Percentiles rank a stretch among this genome's conserved stretches.
phyloP scores from a whole-genome alignment of 2,329 filamentous ascomycete species.

The Ceratocystis albifundus region DNA sequence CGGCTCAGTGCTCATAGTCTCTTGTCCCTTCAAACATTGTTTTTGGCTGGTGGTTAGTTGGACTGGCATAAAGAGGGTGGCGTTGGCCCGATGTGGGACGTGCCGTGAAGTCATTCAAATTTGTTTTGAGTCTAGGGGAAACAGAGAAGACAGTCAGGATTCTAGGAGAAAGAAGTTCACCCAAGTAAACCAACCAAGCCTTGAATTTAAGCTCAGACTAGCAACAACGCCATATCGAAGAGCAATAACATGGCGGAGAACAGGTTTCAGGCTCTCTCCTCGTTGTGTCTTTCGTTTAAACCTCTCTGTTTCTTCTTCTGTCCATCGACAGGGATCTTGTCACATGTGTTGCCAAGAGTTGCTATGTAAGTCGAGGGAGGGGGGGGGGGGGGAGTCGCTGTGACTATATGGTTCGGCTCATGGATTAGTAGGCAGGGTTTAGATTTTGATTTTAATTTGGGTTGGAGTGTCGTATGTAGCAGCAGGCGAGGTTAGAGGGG shows the following conservation, averaged over 20 bases:
- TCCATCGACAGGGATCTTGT: neutral
- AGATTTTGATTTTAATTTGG: no score
- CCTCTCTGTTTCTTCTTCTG: neutral
- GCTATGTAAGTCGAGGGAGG: neutral
- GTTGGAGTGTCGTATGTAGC: neutral
- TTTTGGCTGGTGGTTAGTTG: neutral
- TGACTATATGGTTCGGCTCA: no score
- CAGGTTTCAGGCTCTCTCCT: neutral
- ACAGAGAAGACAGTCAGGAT: neutral
- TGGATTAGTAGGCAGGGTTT: no score
- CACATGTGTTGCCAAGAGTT: neutral
- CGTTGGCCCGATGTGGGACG: neutral
- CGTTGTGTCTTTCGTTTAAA: neutral
- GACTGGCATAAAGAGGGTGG: neutral
- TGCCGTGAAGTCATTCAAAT: neutral
- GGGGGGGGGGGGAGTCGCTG: no score
- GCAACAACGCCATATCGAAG: neutral
- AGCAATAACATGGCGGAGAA: neutral
- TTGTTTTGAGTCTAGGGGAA: neutral
- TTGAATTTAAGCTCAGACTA: neutral
- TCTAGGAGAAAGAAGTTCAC: no score
- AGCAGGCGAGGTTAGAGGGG: neutral
- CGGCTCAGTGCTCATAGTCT: neutral
- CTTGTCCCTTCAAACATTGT: neutral
- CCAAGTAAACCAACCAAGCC: no score